Evolutionary conservation across 2,329 filamentous ascomycete genomes (phyloP), one percentile per base, ranked within the genome.

Genomic region (Juglanconis juglandina): DNA sequence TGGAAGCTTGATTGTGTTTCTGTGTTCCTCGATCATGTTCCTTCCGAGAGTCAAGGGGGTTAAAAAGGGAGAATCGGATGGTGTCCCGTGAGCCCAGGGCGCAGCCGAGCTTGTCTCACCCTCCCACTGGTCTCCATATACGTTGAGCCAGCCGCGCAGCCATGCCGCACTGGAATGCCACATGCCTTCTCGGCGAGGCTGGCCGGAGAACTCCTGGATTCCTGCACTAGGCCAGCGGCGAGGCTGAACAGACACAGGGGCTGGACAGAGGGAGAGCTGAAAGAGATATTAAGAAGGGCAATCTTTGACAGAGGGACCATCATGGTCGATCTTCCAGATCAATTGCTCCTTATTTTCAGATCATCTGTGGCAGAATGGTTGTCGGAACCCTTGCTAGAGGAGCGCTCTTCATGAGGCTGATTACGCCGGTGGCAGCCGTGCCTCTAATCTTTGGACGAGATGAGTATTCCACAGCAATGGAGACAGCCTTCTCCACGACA

Each of bases 51-150:
- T 14, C 37, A 60, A 47, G 47, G 53, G 58, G 58, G 53, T 24
- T 41, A 13, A 37, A 10, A 61, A 63, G 61, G 61, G 61, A 61
- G 42, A 44, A 17, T 14, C 30, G 44, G 32, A 41, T 51, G 14
- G 13, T 34, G 6, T 46, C 34, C 24, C 24, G 13, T 33, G 42
- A 47, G 57, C 44, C 42, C 44, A 49, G n/a, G 53, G 44, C n/a
- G 35, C 39, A 47, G n/a, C 24, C 24, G 32, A 48, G 17, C 5
- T 14, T 60, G 61, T 63, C 61, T 63, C 61, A 63, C 51, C 17
- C 32, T 37, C 33, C 44, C 44, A 5, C 44, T 47, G 37, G 34
- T 17, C 33, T 32, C 47, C 30, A 44, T 50, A 55, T 50, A 55
- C 42, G 14, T 30, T n/a, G 35, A 3, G 52, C 52, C 46, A 44